Evolutionary conservation across 2,329 filamentous ascomycete species (phyloP).

Genomic region (Neonectria ditissima): DNA sequence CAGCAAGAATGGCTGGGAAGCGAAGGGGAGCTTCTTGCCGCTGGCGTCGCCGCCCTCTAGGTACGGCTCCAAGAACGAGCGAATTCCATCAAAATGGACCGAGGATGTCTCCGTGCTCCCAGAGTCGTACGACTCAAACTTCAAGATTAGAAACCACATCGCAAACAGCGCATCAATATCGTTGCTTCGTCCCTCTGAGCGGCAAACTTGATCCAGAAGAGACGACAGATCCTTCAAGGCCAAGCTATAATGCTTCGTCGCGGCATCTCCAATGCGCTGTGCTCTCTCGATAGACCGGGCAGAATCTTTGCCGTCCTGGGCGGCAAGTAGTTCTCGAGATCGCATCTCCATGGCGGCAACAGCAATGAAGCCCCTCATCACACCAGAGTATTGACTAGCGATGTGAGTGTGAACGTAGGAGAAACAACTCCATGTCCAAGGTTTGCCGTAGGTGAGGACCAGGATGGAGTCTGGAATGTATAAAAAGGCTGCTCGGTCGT

Average conservation of each 20-base stretch:
- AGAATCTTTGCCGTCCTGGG: neutral
- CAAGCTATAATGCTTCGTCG: constrained; percentile 29
- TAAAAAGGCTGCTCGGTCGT: constrained; percentile 31
- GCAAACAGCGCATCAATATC: constrained; percentile 37
- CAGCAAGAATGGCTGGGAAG: constrained; percentile 35
- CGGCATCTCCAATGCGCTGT: constrained; percentile 15
- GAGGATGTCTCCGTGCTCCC: constrained; percentile 30
- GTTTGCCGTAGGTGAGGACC: constrained; percentile 37
- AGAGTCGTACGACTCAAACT: constrained; percentile 34
- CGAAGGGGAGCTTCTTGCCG: constrained; percentile 22
- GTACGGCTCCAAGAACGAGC: constrained; percentile 33
- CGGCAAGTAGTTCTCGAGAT: constrained; percentile 25
- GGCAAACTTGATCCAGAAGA: constrained; percentile 30
- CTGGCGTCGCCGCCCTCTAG: constrained; percentile 16
- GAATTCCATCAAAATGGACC: constrained; percentile 36
- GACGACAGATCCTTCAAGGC: constrained; percentile 38
- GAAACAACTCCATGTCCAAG: constrained; percentile 40
- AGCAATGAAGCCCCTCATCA: constrained; percentile 41
- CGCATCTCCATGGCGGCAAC: constrained; percentile 37
- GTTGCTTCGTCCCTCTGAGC: constrained; percentile 6
- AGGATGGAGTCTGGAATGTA: constrained; percentile 34
- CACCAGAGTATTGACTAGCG: constrained; percentile 35
- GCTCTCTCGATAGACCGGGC: constrained; percentile 12
- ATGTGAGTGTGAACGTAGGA: constrained; percentile 37
- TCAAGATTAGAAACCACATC: constrained; percentile 40